Base-by-base conservation (phyloP, 305 asterid species). In the Withania somnifera region DNA sequence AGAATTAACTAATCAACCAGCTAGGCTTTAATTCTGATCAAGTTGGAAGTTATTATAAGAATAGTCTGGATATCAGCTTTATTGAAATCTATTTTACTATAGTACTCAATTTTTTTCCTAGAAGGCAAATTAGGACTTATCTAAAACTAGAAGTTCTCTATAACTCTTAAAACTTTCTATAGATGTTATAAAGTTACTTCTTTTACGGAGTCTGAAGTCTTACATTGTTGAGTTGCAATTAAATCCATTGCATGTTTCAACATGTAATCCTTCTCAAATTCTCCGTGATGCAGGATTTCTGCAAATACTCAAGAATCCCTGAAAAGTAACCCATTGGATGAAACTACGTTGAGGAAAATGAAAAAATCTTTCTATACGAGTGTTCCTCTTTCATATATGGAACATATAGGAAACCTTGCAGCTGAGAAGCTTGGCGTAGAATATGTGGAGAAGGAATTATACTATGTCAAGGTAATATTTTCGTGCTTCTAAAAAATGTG, bases 361-460 rank as follows among this genome's bases (percentile, higher is more conserved):
- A 86, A 58, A 45, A 83, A 67, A 64, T 67, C 89, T 45, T 87
- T 91, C 64, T 51, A 88, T 83, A 86, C 89, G 1, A 85, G 78
- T 86, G 79, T 85, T 57, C 84, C 91, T 40, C 61, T 87, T 53
- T 60, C 88, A 30, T 84, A 82, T 81, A 57, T 87, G 83, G 89
- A 90, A 78, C 32, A 82, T 56, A 17, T 88, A 51, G 67, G 86
- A 57, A 81, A 77, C 24, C 80, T 84, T 47, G 84, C 85, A 4
- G 84, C 83, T 77, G 85, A 84, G 9, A 81, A 77, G 67, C 53
- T 83, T 78, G 85, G 76, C 66, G 83, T 77, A 30, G 67, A 78
- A 60, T 83, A 81, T 81, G 83, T 78, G 82, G 91, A 86, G 66
- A 88, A 84, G 83, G 88, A 90, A 60, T 4, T 85, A 47, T 91